These are phyloP conservation scores for Puccinia sorghi DNA, from an alignment of 1,284 basidiomycete genomes.

Conservation along the genomic window DNA sequence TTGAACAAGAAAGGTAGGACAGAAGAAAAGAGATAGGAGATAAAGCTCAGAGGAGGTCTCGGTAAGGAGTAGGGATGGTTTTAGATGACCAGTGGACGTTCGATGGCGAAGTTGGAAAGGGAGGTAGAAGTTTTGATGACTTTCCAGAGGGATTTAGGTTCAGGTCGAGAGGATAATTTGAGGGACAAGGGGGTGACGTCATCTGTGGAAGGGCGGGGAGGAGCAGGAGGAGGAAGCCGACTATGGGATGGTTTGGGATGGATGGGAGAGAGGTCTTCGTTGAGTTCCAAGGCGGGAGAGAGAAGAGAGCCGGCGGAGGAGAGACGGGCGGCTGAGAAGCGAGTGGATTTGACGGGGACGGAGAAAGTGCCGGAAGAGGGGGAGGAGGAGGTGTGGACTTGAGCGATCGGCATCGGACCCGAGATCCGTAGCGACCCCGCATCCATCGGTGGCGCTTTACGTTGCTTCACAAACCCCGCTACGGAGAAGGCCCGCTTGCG, in stretches of 20 bases:
- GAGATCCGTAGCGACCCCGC: neutral
- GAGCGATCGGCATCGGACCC: neutral
- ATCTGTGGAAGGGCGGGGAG: neutral
- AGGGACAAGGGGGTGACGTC: neutral
- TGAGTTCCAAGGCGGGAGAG: neutral
- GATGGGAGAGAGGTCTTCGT: constrained; percentile 7
- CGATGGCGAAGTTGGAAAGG: neutral
- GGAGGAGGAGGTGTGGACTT: neutral
- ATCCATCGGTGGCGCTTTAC: neutral
- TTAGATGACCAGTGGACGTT: neutral
- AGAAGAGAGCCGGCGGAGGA: neutral
- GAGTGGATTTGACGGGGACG: neutral
- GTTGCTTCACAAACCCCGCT: constrained; percentile 1
- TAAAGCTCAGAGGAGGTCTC: neutral
- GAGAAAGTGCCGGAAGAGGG: constrained; percentile 19
- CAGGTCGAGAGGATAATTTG: neutral
- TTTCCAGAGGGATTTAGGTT: constrained; percentile 31
- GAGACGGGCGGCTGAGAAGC: neutral
- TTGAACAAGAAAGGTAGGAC: neutral
- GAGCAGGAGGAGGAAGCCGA: no score
- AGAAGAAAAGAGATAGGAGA: no score
- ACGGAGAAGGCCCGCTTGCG: constrained; percentile 36
- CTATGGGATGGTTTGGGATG: neutral
- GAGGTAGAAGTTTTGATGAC: constrained; percentile 13
- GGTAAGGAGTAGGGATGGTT: neutral